Conservation (phyloP, 768 basidiomycete genomes). For the Gloeopeniophorella convolvens region DNA sequence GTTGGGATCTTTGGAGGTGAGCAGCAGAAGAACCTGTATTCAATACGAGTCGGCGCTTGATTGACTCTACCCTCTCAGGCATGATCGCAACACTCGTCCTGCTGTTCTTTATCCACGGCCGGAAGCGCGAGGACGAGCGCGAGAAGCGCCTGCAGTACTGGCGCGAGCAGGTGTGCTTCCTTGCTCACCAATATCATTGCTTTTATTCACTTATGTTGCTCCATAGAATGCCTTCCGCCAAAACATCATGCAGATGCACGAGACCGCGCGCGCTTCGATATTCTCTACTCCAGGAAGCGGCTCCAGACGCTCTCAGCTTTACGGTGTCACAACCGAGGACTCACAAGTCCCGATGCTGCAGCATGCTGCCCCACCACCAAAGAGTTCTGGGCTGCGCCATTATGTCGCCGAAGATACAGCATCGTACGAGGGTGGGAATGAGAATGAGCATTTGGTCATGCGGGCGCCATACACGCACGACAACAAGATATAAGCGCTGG, state of each 20-base stretch:
- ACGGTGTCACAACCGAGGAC: conserved; percentile 45
- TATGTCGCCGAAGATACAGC: conserved; percentile 41
- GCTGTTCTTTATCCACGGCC: conserved; percentile 65
- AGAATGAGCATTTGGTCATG: conserved; percentile 42
- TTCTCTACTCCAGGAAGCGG: conserved; percentile 38
- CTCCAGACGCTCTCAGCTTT: conserved; percentile 44
- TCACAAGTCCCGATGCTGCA: conserved; percentile 48
- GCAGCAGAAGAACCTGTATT: conserved; percentile 17
- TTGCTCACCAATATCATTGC: background rate
- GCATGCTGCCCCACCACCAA: conserved; percentile 28
- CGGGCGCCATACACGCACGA: conserved; percentile 16
- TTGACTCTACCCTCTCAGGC: conserved; percentile 37
- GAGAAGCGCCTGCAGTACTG: conserved; percentile 85
- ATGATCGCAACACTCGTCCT: conserved; percentile 65
- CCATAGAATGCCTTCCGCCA: conserved; percentile 70
- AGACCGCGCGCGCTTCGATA: conserved; percentile 62
- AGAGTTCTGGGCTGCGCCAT: conserved; percentile 49
- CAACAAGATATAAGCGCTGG: conserved; percentile 8
- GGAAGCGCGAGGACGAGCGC: conserved; percentile 67
- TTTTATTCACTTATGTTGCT: background rate
- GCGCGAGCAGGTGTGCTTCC: conserved; percentile 69
- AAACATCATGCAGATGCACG: conserved; percentile 73
- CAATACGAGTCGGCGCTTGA: background rate
- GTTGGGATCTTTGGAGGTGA: conserved; percentile 67
- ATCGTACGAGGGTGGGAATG: conserved; percentile 36